Conservation (phyloP, 495 filamentous ascomycete genomes). For the Penicillium atrosanguineum region DNA sequence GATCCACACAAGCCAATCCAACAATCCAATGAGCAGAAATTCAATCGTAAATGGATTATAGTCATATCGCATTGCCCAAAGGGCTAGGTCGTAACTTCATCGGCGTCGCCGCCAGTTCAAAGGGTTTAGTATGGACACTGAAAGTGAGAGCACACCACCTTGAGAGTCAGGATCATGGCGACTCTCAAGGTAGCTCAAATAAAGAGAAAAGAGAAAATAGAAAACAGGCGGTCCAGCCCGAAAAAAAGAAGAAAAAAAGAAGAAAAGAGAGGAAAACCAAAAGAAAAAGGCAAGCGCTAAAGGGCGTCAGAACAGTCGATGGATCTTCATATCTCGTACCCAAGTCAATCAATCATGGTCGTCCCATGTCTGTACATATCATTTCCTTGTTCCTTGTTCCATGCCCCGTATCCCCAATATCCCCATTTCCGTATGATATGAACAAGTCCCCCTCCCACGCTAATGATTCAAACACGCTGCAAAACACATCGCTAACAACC, state of each 20-base stretch:
- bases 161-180: constrained; percentile 1
- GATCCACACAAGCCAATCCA: background rate
- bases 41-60: background rate
- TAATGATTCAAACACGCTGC: constrained; percentile 6
- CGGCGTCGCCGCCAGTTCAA: constrained; percentile 20
- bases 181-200: background rate
- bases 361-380: background rate
- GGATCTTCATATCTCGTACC: constrained; percentile 5
- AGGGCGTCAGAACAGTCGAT: constrained; percentile 2
- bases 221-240: constrained; percentile 13
- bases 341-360: background rate
- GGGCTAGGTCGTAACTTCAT: constrained; percentile 14
- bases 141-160: constrained; percentile 8
- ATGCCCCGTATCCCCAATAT: background rate
- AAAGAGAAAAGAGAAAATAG: background rate
- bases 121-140: constrained; percentile 9
- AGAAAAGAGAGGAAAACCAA: constrained; percentile 6
- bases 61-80: background rate
- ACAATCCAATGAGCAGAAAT: background rate
- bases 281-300: constrained; percentile 10
- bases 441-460: background rate
- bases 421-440: constrained; percentile 2
- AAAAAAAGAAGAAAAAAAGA: constrained; percentile 3
- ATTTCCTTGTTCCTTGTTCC: background rate
- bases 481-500: constrained; percentile 1